Base-by-base conservation (phyloP, 768 basidiomycete species). In the Leucocoprinus leucothites region DNA sequence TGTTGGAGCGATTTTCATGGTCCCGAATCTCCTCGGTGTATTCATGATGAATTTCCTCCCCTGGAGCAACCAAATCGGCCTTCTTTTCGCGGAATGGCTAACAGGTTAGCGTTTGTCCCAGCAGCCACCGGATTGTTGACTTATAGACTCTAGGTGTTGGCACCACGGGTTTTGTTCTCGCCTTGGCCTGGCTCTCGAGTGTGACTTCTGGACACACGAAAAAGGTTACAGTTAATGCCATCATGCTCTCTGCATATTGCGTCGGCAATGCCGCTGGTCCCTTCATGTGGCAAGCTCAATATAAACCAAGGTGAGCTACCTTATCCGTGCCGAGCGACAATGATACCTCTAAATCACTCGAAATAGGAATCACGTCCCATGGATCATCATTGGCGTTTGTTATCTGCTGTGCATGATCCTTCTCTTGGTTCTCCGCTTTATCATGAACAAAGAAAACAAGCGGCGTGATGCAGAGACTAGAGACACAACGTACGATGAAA, bases 191-290 rank as follows among this genome's bases (percentile, higher is more conserved):
- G 88, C 63, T 88, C 13, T 80, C 79, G 1, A 78, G 67, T 40
- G 80, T 86, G 5, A 89, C 85, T 0, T 80, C 86, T 0, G 87
- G 86, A 0, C 87, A 88, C 62, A 89, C 87, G 28, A 89, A 89
- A 68, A 75, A 78, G 57, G 76, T 91, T 0, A 86, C 88, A 19
- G 68, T 72, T 4, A 90, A 91, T 62, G 86, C 89, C 0, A 82
- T 91, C 58, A 79, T 90, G 77, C 74, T 91, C 9, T 79, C 78
- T 41, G 85, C 86, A 1, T 91, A 90, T 63, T 79, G 77, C 57
- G 69, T 79, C 22, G 82, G 80, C 8, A 89, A 91, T 55, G 72
- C 86, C 1, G 80, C 79, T 1, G 82, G 82, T n/a, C 87, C 88
- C 0, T 86, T 88, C 62, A 87, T 91, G 85, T 91, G 88, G 88